Evolutionary conservation across 2,329 filamentous ascomycete genomes (phyloP).

Genomic region (Calonectria pseudoreteaudii): DNA sequence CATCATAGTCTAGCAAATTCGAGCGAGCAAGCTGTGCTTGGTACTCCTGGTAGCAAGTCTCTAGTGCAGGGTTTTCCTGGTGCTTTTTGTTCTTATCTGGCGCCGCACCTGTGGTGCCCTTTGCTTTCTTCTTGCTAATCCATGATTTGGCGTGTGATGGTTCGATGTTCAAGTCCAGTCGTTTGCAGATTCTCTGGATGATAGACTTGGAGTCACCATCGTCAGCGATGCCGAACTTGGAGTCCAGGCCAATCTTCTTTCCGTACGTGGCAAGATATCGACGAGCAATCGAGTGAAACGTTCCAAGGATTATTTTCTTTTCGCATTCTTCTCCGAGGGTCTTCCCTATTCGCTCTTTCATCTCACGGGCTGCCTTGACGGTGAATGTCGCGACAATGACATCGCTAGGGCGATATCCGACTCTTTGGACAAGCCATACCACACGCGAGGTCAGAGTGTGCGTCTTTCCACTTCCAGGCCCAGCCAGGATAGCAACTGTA

Average conservation of each 20-base stretch:
- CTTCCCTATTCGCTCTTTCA: slow-evolving; percentile 87
- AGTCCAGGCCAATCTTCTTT: slow-evolving; percentile 81
- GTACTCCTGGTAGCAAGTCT: slow-evolving; percentile 79
- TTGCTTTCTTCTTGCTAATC: slow-evolving; percentile 78
- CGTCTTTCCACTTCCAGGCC: slow-evolving; percentile 85
- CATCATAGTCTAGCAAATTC: slow-evolving; percentile 94
- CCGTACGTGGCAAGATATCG: slow-evolving; percentile 89
- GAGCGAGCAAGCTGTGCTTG: slow-evolving; percentile 79
- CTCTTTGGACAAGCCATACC: slow-evolving; percentile 83
- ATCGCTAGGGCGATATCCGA: slow-evolving; percentile 82
- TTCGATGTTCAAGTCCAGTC: slow-evolving; percentile 76
- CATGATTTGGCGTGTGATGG: slow-evolving; percentile 76
- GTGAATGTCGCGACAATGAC: slow-evolving; percentile 97
- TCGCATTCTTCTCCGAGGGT: slow-evolving; percentile 84
- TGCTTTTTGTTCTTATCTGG: slow-evolving; percentile 50
- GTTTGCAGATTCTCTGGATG: slow-evolving; percentile 84
- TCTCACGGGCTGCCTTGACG: slow-evolving; percentile 92
- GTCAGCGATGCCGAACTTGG: slow-evolving; percentile 92
- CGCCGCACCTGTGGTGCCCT: slow-evolving; percentile 61
- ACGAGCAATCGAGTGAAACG: slow-evolving; percentile 92
- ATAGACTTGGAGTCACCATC: slow-evolving; percentile 83
- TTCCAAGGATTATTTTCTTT: slow-evolving; percentile 85
- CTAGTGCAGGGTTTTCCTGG: slow-evolving; percentile 68
- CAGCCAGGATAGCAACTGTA: slow-evolving; percentile 75
- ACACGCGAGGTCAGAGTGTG: slow-evolving; percentile 95